phyloP scores from a whole-genome alignment of 2,329 filamentous ascomycete species.

The Botryotinia globosa region DNA sequence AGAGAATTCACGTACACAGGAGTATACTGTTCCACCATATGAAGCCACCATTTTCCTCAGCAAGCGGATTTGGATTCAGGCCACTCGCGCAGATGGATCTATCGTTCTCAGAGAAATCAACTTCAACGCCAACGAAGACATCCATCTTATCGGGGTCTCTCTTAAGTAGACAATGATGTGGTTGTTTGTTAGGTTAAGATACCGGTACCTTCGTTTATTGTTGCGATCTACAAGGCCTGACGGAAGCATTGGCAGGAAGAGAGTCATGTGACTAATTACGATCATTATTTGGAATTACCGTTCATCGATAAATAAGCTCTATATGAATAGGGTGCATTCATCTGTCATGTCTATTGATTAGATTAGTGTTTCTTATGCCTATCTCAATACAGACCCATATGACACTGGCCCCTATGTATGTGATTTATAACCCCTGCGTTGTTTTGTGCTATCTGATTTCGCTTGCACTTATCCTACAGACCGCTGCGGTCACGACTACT shows the following conservation, averaged over 20 bases:
- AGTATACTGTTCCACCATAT: not conserved
- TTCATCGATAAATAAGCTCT: not conserved
- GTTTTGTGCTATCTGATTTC: not conserved
- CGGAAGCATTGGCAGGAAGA: not conserved
- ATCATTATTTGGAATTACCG: conserved; percentile 20
- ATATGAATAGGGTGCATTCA: not conserved
- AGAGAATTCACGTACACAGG: not conserved
- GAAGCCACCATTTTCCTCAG: not conserved
- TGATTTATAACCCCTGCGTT: not conserved
- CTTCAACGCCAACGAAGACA: conserved; percentile 1
- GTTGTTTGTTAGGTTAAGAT: not conserved
- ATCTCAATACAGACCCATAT: not conserved
- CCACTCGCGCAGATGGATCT: not conserved
- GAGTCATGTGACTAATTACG: not conserved
- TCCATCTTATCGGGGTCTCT: not conserved
- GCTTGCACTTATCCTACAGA: not conserved
- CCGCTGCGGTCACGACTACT: not conserved
- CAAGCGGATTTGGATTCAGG: conserved; percentile 1
- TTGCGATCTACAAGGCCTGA: not conserved
- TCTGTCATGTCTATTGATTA: not conserved
- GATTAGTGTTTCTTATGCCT: not conserved
- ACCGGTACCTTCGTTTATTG: not conserved
- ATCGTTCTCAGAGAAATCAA: conserved; percentile 10
- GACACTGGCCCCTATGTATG: not conserved
- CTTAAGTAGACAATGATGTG: not conserved